Evolutionary conservation across 768 basidiomycete genomes (phyloP).

Genomic region (Naganishia vaughanmartiniae): DNA sequence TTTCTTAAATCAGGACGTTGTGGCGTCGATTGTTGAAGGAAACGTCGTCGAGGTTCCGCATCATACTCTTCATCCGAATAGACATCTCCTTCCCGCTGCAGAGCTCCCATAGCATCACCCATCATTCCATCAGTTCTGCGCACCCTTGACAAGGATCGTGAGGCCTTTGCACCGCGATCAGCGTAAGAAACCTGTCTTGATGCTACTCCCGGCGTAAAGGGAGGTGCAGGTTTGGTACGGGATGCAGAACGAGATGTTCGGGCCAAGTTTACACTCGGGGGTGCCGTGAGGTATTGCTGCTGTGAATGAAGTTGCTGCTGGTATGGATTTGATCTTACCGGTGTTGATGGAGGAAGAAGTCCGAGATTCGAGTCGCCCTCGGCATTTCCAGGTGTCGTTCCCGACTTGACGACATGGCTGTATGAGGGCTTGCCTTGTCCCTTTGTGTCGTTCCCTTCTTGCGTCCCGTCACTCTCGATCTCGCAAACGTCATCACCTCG

Average conservation of each 20-base stretch:
- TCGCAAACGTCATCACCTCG: neutral
- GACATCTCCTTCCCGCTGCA: neutral
- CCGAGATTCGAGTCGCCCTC: neutral
- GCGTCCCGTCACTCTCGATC: neutral
- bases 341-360: neutral
- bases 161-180: neutral
- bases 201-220: neutral
- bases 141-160: neutral
- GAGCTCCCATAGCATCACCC: neutral
- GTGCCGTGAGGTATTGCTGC: conserved; percentile 17
- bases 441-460: neutral
- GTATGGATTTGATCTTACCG: neutral
- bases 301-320: neutral
- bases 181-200: conserved; percentile 11
- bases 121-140: neutral
- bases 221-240: neutral
- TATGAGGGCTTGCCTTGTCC: conserved; percentile 10
- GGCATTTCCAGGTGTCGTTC: neutral
- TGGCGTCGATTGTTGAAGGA: neutral
- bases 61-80: conserved; percentile 4
- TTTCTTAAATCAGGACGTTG: neutral
- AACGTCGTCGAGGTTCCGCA: neutral
- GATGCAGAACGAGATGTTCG: conserved; percentile 5
- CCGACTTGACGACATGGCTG: conserved; percentile 12
- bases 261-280: neutral